Conservation (phyloP, 139 green algal genomes). For the Chlorella vulgaris region DNA sequence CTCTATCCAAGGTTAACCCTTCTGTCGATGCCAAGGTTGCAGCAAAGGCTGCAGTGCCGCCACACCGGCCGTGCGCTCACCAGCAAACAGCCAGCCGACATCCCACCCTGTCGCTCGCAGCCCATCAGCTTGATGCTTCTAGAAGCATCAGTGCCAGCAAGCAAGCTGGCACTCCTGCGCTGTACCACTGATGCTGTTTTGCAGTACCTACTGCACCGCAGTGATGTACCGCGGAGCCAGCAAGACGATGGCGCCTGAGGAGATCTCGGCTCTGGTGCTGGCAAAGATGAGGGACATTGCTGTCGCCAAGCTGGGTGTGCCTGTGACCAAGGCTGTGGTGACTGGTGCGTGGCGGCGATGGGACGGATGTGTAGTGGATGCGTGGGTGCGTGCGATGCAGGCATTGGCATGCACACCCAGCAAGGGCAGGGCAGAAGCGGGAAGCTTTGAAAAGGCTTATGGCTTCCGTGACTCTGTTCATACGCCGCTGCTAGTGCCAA, state of each 20-base stretch:
- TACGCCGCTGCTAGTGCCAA: no score
- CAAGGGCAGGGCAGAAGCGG: no score
- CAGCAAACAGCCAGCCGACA: no score
- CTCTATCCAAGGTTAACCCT: conserved; percentile 70
- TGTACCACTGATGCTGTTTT: background rate
- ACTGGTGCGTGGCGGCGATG: background rate
- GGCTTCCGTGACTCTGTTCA: no score
- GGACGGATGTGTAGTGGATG: background rate
- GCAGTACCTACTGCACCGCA: conserved; percentile 27
- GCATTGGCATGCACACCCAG: no score
- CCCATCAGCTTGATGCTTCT: background rate
- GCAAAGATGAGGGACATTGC: conserved; percentile 98
- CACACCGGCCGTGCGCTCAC: no score
- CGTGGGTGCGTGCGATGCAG: no score
- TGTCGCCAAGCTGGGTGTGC: conserved; percentile 32
- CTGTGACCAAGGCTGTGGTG: conserved; percentile 18
- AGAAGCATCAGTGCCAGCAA: background rate
- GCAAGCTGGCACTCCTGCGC: background rate
- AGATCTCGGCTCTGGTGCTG: conserved; percentile 97
- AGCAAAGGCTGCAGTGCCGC: no score
- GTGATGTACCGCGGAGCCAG: conserved; percentile 94
- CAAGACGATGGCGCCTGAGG: conserved; percentile 94
- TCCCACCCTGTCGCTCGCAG: no score
- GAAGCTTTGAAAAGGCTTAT: no score
- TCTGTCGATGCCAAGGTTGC: no score